Evolutionary conservation across 306 rosid species (phyloP).

Genomic region (Trifolium fragiferum): DNA sequence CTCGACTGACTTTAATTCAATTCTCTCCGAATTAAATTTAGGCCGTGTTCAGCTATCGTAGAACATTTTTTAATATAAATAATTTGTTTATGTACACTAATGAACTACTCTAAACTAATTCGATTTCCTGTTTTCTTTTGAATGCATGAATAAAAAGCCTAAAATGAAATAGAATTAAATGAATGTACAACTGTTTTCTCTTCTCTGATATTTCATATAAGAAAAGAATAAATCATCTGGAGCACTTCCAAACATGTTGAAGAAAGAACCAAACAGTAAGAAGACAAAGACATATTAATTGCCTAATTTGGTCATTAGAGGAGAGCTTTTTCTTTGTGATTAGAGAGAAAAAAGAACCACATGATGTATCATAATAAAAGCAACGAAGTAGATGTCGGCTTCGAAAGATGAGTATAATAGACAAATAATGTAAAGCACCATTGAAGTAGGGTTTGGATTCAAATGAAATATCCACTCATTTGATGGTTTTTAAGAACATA

Average conservation of each 20-base stretch:
- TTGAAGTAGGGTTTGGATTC: background rate
- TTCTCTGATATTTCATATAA: constrained; percentile 37
- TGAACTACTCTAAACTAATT: too few species aligned
- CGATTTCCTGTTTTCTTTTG: too few species aligned
- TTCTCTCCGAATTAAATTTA: too few species aligned
- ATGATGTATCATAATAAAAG: constrained; percentile 28
- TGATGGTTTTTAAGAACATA: constrained; percentile 41
- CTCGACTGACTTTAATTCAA: too few species aligned
- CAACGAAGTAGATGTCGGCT: background rate
- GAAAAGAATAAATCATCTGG: constrained; percentile 47
- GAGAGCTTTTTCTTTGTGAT: constrained; percentile 46
- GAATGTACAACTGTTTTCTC: constrained; percentile 29
- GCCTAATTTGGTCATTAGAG: constrained; percentile 34
- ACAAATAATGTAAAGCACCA: constrained; percentile 13
- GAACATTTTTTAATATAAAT: too few species aligned
- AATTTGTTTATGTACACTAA: too few species aligned
- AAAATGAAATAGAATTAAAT: constrained; percentile 33
- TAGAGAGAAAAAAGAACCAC: constrained; percentile 51
- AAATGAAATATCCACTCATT: constrained; percentile 46
- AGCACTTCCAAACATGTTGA: constrained; percentile 41
- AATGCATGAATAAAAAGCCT: background rate
- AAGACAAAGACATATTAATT: constrained; percentile 46
- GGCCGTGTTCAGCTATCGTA: too few species aligned
- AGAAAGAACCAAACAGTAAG: constrained; percentile 44
- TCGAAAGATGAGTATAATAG: background rate